These are phyloP conservation scores for Epichloe aotearoae DNA, from an alignment of 2,329 filamentous ascomycete genomes.

Conservation along the genomic window DNA sequence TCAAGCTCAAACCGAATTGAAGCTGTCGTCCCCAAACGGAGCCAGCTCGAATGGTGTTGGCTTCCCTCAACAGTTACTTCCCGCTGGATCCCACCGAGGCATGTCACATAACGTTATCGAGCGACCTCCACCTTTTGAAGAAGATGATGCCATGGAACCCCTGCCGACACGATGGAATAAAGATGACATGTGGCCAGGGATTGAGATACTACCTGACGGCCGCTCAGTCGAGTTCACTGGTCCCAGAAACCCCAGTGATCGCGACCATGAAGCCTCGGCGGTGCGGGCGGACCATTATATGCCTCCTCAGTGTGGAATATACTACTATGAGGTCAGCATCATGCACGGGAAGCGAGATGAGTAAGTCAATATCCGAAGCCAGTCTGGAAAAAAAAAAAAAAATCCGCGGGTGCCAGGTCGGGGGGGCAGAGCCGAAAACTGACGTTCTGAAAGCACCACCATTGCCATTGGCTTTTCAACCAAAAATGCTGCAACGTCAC, in stretches of 20 bases:
- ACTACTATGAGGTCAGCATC: conserved; percentile 70
- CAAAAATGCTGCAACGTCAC: conserved; percentile 37
- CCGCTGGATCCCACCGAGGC: conserved; percentile 51
- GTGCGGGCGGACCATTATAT: conserved; percentile 77
- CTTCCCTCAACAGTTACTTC: conserved; percentile 27
- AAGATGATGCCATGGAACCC: conserved; percentile 46
- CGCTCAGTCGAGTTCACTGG: conserved; percentile 52
- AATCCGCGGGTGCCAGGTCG: neutral
- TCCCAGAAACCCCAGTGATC: conserved; percentile 32
- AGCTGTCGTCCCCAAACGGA: conserved; percentile 9
- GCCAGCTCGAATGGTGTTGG: conserved; percentile 40
- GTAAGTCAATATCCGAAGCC: conserved; percentile 25
- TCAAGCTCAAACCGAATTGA: conserved; percentile 34
- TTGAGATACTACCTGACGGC: conserved; percentile 66
- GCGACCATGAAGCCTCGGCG: conserved; percentile 63
- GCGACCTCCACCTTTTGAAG: conserved; percentile 46
- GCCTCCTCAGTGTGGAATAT: conserved; percentile 81
- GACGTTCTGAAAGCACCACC: conserved; percentile 31
- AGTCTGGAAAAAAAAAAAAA: neutral
- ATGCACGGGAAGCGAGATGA: conserved; percentile 39
- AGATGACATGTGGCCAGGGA: conserved; percentile 55
- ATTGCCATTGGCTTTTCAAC: conserved; percentile 51
- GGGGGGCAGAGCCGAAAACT: neutral
- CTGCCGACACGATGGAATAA: conserved; percentile 77
- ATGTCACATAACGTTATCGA: conserved; percentile 79